Evolutionary conservation across 116 monocot genomes (phyloP).

Genomic region (Cymodocea nodosa): DNA sequence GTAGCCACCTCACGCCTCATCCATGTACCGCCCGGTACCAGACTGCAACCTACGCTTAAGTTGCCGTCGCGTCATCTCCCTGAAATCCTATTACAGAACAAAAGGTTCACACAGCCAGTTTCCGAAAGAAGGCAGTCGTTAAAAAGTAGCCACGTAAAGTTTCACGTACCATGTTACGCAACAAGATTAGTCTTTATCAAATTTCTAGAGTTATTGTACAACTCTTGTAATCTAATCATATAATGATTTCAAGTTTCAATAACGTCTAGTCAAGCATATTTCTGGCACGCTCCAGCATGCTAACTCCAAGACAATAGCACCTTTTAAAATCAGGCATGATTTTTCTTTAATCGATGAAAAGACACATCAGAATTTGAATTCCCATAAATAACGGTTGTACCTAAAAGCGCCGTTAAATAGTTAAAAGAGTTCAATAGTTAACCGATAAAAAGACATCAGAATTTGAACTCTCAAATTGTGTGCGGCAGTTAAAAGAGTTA

Average conservation of each 20-base stretch:
- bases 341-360: too few species aligned
- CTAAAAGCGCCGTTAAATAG: too few species aligned
- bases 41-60: slow-evolving; percentile 1
- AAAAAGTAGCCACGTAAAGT: not conserved
- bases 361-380: too few species aligned
- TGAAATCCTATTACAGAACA: slow-evolving; percentile 6
- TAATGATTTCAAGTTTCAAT: not conserved
- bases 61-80: slow-evolving; percentile 9
- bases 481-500: too few species aligned
- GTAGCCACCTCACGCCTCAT: not conserved
- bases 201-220: not conserved
- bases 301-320: not conserved
- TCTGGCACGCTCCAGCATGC: not conserved
- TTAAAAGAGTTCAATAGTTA: too few species aligned
- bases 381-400: too few species aligned
- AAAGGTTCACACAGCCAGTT: not conserved
- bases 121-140: not conserved
- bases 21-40: not conserved
- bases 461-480: too few species aligned
- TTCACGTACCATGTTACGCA: not conserved
- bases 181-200: not conserved
- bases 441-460: too few species aligned
- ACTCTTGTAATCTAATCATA: not conserved
- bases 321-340: not conserved
- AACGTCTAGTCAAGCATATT: not conserved